Conservation (phyloP, 2,329 filamentous ascomycete species). For the Fusarium hostae region DNA sequence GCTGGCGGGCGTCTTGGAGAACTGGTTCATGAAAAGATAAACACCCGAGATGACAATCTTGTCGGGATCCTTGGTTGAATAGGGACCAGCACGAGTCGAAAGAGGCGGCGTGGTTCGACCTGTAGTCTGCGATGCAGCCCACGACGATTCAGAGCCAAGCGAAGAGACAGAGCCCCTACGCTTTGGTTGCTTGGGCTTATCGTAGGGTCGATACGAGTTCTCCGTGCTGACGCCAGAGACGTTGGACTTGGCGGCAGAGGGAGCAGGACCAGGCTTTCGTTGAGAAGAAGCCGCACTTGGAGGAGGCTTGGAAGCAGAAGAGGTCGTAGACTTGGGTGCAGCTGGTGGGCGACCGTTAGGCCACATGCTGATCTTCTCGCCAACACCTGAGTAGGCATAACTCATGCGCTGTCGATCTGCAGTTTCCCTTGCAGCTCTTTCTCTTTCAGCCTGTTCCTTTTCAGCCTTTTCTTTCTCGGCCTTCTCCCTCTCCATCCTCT, state of each 20-base stretch:
- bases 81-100: conserved; percentile 79
- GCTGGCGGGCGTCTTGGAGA: conserved; percentile 87
- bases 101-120: conserved; percentile 85
- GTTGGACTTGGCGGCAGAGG: conserved; percentile 65
- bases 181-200: conserved; percentile 68
- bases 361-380: conserved; percentile 77
- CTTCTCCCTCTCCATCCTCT: conserved; percentile 41
- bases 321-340: conserved; percentile 41
- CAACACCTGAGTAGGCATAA: conserved; percentile 73
- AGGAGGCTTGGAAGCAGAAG: conserved; percentile 39
- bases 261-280: conserved; percentile 55
- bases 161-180: conserved; percentile 76
- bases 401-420: conserved; percentile 57
- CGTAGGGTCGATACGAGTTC: conserved; percentile 82
- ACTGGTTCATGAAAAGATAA: conserved; percentile 91
- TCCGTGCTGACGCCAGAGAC: conserved; percentile 69
- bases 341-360: conserved; percentile 67
- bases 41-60: conserved; percentile 97
- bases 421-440: conserved; percentile 47
- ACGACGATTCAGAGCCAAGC: conserved; percentile 82
- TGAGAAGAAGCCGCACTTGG: conserved; percentile 40
- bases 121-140: conserved; percentile 85
- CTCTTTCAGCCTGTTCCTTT: conserved; percentile 46
- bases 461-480: conserved; percentile 45
- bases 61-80: conserved; percentile 88